These are phyloP conservation scores for Talaromyces liani DNA, from an alignment of 495 filamentous ascomycete genomes.

Conservation along the genomic window DNA sequence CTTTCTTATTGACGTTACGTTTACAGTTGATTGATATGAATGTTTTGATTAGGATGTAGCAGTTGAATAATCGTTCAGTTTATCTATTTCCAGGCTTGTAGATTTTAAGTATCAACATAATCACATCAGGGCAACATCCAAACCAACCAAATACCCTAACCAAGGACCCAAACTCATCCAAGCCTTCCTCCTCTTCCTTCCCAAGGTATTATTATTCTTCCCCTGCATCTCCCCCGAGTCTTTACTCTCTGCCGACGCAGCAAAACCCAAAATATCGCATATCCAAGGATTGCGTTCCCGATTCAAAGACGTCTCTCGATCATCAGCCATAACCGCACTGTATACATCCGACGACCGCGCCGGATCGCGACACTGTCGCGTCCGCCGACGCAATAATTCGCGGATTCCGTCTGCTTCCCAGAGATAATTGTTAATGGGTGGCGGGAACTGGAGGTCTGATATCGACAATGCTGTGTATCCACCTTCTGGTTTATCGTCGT, in stretches of 20 bases:
- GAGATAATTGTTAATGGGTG: not conserved
- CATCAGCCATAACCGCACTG: not conserved
- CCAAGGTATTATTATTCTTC: not conserved
- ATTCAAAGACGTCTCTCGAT: not conserved
- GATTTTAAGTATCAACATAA: not conserved
- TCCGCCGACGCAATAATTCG: not conserved
- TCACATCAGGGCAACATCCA: not conserved
- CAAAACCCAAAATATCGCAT: not conserved
- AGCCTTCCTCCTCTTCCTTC: slow-evolving; percentile 1
- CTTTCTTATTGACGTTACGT: slow-evolving; percentile 2
- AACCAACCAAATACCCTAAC: slow-evolving; percentile 4
- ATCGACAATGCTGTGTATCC: not conserved
- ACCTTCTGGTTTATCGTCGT: not conserved
- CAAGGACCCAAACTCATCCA: slow-evolving; percentile 7
- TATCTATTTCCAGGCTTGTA: not conserved
- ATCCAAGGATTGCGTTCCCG: slow-evolving; percentile 2
- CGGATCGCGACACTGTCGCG: slow-evolving; percentile 5
- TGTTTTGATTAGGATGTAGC: not conserved
- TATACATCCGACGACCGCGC: not conserved
- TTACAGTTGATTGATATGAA: slow-evolving; percentile 1
- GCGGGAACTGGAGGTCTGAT: slow-evolving; percentile 5
- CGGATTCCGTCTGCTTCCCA: not conserved
- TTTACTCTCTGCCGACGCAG: too few species aligned
- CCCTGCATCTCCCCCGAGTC: not conserved
- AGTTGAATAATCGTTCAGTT: not conserved